Evolutionary conservation across 257 asterid genomes (phyloP), one percentile per base, ranked within the genome.

Genomic region (Solanum medicagineum): DNA sequence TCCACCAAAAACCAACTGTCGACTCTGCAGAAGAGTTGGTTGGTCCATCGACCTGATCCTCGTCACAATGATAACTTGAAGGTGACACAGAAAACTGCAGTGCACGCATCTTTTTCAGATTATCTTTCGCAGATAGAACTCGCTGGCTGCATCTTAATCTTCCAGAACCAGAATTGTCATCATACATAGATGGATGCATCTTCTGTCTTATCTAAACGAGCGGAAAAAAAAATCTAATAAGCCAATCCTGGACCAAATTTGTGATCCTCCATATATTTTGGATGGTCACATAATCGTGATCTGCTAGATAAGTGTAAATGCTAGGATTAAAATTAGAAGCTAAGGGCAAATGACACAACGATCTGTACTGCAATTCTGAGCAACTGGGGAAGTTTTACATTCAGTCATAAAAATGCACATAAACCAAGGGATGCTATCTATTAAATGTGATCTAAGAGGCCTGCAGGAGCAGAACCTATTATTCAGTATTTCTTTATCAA

Each of bases 121-220:
- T 53, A 79, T 89, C 93, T 87, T 95, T 94, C 32, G 92, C 93
- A 77, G 85, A 70, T 69, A 90, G 86, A 40, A 97, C 83, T 87
- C 98, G 92, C 85, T 81, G 91, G 91, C 99, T 95, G 93, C 89
- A 88, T 89, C 99, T 92, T 85, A 89, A 79, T 87, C 90, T 88
- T 85, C 90, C 96, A 14, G 92, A 84, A 69, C 84, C 81, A 69
- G 65, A 51, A 53, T 54, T 93, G 87, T 88, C 95, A 20, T 92
- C 96, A 45, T 94, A 97, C 95, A 95, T 87, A 89, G 89, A 83
- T 26, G 98, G 99, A 81, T 94, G 98, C 95, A 96, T 92, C 92
- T 88, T 94, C 88, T 92, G 98, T 87, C 89, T 92, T 90, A 90
- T 93, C 98, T 94, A 91, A 90, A 86, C 69, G 7, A 32, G 57